Evolutionary conservation across 768 basidiomycete genomes (phyloP).

Genomic region (Cytidiella melzeri): DNA sequence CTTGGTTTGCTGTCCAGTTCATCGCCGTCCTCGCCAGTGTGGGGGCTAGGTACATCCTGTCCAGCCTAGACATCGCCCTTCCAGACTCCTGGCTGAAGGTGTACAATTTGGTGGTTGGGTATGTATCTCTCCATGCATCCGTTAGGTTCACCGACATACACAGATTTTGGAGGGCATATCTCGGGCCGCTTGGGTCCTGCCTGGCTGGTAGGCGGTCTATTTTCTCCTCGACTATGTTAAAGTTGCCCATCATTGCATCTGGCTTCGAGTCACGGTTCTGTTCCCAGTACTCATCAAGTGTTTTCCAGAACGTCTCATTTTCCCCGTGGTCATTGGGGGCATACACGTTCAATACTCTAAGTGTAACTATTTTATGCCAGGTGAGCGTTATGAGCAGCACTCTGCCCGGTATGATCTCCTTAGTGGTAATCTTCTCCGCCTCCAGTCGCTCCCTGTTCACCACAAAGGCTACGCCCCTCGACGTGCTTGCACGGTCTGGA

Average conservation of each 20-base stretch:
- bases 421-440: not conserved
- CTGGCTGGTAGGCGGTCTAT: slow-evolving; percentile 14
- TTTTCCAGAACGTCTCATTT: slow-evolving; percentile 14
- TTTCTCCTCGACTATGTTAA: slow-evolving; percentile 14
- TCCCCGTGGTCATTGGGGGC: slow-evolving; percentile 12
- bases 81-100: slow-evolving; percentile 2
- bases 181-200: not conserved
- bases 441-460: not conserved
- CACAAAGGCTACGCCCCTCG: not conserved
- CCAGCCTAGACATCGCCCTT: not conserved
- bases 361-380: slow-evolving; percentile 5
- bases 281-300: not conserved
- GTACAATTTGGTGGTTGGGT: not conserved
- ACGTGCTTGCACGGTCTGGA: not conserved
- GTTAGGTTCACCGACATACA: not conserved
- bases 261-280: not conserved
- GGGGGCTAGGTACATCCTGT: not conserved
- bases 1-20: not conserved
- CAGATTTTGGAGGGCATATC: slow-evolving; percentile 5
- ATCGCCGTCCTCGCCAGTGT: not conserved
- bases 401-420: slow-evolving; percentile 5
- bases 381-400: slow-evolving; percentile 1
- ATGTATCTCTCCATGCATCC: slow-evolving; percentile 13
- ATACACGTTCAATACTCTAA: slow-evolving; percentile 8
- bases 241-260: slow-evolving; percentile 12